Evolutionary conservation across 352 stramenopile genomes (phyloP).

Genomic region (Pythium angustatum): DNA sequence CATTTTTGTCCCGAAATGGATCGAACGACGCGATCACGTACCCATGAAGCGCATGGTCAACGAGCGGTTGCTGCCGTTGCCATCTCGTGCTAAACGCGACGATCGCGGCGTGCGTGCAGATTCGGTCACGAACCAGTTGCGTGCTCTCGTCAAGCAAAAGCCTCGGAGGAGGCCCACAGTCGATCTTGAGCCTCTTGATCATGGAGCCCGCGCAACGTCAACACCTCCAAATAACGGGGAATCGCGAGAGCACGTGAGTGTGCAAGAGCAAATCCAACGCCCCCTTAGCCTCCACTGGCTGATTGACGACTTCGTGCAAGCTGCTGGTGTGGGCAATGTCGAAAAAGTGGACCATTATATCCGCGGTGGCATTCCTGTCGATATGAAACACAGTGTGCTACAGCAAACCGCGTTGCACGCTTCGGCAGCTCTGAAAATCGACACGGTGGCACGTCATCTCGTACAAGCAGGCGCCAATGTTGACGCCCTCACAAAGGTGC

Average conservation of each 20-base stretch:
- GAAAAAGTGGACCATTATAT: slow-evolving; percentile 53
- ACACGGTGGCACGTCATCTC: slow-evolving; percentile 41
- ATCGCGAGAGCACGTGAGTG: slow-evolving; percentile 6
- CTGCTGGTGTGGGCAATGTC: slow-evolving; percentile 39
- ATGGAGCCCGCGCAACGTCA: neutral
- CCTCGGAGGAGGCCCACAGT: slow-evolving; percentile 22
- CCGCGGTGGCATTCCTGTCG: slow-evolving; percentile 51
- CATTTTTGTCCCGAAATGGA: slow-evolving; percentile 11
- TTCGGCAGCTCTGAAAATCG: slow-evolving; percentile 35
- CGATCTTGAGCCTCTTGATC: slow-evolving; percentile 29
- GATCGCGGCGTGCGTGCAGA: slow-evolving; percentile 43
- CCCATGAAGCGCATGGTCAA: slow-evolving; percentile 17
- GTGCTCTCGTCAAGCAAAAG: slow-evolving; percentile 38
- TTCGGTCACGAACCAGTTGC: slow-evolving; percentile 48
- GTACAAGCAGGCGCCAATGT: slow-evolving; percentile 49
- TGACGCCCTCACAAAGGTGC: slow-evolving; percentile 37
- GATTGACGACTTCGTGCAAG: slow-evolving; percentile 64
- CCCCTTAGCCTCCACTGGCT: slow-evolving; percentile 50
- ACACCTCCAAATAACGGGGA: slow-evolving; percentile 1
- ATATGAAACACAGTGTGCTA: slow-evolving; percentile 56
- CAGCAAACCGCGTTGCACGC: slow-evolving; percentile 57
- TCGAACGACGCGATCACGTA: neutral
- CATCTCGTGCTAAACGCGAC: slow-evolving; percentile 8
- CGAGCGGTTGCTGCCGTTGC: slow-evolving; percentile 10
- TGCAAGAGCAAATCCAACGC: slow-evolving; percentile 52